phyloP scores from a whole-genome alignment of 176 grass and related monocot genomes.

The Pontederia paniculata region DNA sequence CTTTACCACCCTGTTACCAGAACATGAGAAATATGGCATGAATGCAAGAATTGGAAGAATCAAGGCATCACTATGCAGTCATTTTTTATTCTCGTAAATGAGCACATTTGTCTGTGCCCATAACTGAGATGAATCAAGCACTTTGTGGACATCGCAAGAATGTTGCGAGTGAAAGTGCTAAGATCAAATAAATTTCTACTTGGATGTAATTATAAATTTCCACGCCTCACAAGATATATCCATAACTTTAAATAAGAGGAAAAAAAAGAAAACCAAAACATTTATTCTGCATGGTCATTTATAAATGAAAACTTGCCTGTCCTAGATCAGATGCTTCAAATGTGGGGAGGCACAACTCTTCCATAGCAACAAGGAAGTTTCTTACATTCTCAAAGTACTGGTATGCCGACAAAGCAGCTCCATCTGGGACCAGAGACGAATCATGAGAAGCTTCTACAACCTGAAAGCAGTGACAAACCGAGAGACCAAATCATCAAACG shows the following conservation, averaged over 20 bases:
- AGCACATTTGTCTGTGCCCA: too few relatives aligned
- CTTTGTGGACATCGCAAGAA: background rate
- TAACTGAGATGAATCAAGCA: background rate
- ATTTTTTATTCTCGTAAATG: background rate
- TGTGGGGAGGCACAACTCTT: slow-evolving; percentile 78
- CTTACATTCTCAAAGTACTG: slow-evolving; percentile 94
- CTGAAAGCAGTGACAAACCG: slow-evolving; percentile 20
- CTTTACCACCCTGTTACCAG: slow-evolving; percentile 63
- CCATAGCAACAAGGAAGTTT: slow-evolving; percentile 61
- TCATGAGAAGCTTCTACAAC: slow-evolving; percentile 65
- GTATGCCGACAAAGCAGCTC: slow-evolving; percentile 68
- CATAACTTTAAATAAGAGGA: too few relatives aligned
- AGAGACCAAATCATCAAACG: background rate
- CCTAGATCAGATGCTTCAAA: slow-evolving; percentile 84
- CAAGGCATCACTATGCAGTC: too few relatives aligned
- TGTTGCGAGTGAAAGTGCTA: background rate
- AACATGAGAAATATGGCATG: background rate
- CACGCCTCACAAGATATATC: too few relatives aligned
- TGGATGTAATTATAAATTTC: too few relatives aligned
- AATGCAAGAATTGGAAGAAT: background rate
- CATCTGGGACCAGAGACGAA: slow-evolving; percentile 39
- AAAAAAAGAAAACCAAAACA: background rate
- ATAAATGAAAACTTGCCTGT: slow-evolving; percentile 30
- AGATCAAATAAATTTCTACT: background rate
- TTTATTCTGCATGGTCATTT: too few relatives aligned